Evolutionary conservation across 1,139 yeast species (phyloP), one percentile per base, ranked within the genome.

Genomic region (Arxiozyma bovina): DNA sequence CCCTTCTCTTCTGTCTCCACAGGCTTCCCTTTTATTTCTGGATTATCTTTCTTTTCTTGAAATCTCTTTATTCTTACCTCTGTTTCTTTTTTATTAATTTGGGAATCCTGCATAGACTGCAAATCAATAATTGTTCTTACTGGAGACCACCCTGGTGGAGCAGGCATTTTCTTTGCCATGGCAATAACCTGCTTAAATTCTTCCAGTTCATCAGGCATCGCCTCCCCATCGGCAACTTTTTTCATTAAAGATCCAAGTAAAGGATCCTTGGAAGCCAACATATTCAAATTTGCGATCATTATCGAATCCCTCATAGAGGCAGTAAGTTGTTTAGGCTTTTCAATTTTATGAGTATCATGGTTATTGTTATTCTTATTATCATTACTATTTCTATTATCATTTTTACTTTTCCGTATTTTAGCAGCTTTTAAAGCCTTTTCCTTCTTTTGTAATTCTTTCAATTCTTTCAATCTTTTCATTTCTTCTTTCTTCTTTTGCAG

Each of bases 281-380:
- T 77, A 61, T 90, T 90, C 61, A 91, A 76, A 63, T 90, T 87
- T 8, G 84, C 80, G 60, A 91, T 88, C 86, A 90, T 88, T 54
- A 85, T 80, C 52, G 85, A 83, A 65, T 86, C 85, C 53, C 83
- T 88, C 0, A 79, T 78, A 12, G 54, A 50, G 12, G 49, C 22
- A 20, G 42, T 40, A 23, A 43, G 6, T 4, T n/a, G 4, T 45
- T 45, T 45, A 15, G 40, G 6, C n/a, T 34, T 34, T 43, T 43
- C 27, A n/a, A 43, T 22, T 43, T 25, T 42, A 4, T 42, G 18
- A 21, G 12, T 42, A 21, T 42, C n/a, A 11, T 42, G 18, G 21
- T 42, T 15, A 8, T 11, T 42, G 4, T 27, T 18, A 42, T 27
- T 20, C 4, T 41, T 48, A 4, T 48, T 40, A 25, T 17, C 17